A percentile compares a stretch with the other conserved stretches of the same genome.
Evolutionary conservation across 768 basidiomycete genomes (phyloP).

Genomic region (Rhizopogon roseolus): DNA sequence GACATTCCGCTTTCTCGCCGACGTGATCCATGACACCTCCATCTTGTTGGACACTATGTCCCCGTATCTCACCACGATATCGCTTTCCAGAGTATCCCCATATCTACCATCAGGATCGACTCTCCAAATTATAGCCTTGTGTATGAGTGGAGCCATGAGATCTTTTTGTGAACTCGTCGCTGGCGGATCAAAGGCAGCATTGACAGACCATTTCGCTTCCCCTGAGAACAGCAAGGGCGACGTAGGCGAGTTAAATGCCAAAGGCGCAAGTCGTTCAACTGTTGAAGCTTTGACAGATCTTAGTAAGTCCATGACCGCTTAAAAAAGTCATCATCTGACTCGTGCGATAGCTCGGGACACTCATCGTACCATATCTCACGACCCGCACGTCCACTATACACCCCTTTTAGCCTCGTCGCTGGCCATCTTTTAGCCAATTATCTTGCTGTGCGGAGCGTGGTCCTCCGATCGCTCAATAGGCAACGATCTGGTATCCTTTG

Average conservation of each 20-base stretch:
- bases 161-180: constrained; percentile 61
- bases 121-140: constrained; percentile 45
- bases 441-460: constrained; percentile 52
- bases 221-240: constrained; percentile 50
- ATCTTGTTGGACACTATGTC: constrained; percentile 58
- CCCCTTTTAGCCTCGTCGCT: constrained; percentile 44
- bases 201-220: constrained; percentile 62
- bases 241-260: constrained; percentile 67
- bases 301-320: constrained; percentile 37
- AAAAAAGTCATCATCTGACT: neutral
- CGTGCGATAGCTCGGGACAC: constrained; percentile 44
- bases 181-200: constrained; percentile 65
- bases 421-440: constrained; percentile 59
- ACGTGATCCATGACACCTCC: constrained; percentile 59
- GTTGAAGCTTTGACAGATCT: constrained; percentile 62
- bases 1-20: constrained; percentile 61
- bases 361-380: constrained; percentile 53
- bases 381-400: constrained; percentile 44
- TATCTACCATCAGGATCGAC: constrained; percentile 21
- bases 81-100: constrained; percentile 30
- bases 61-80: constrained; percentile 40
- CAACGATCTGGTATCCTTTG: constrained; percentile 55
- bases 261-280: constrained; percentile 70
- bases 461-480: constrained; percentile 53
- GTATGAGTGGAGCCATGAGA: constrained; percentile 53